Percentiles rank a stretch among this genome's conserved stretches.
Conservation (phyloP, 1,284 basidiomycete species). For the Ustilago sp. region DNA sequence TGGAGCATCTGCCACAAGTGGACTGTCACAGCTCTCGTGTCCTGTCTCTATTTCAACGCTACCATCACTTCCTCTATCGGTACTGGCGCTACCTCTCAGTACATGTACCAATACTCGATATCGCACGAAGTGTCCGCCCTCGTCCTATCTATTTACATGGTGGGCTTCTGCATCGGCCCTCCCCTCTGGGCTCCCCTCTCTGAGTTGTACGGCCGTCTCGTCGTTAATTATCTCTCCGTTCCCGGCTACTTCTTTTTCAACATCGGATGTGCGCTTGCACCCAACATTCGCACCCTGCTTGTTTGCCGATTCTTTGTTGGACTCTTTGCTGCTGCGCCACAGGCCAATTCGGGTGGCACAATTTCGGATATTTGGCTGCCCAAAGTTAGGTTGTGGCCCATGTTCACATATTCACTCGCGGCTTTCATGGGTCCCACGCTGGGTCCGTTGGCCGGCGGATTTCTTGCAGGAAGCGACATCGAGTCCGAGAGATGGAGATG, state of each 20-base stretch:
- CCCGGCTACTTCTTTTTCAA: slow-evolving; percentile 51
- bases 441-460: slow-evolving; percentile 37
- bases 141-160: slow-evolving; percentile 49
- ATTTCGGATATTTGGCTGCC: slow-evolving; percentile 46
- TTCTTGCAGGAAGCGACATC: slow-evolving; percentile 22
- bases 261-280: slow-evolving; percentile 49
- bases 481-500: slow-evolving; percentile 40
- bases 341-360: slow-evolving; percentile 40
- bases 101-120: slow-evolving; percentile 37
- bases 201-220: slow-evolving; percentile 51
- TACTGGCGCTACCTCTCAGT: slow-evolving; percentile 37
- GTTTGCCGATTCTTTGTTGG: slow-evolving; percentile 53
- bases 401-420: slow-evolving; percentile 49
- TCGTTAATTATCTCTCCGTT: slow-evolving; percentile 51
- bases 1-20: slow-evolving; percentile 42
- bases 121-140: slow-evolving; percentile 35
- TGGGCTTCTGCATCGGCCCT: slow-evolving; percentile 55
- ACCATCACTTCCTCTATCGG: slow-evolving; percentile 46
- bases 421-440: slow-evolving; percentile 50
- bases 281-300: slow-evolving; percentile 44
- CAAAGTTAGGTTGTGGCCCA: slow-evolving; percentile 39
- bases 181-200: slow-evolving; percentile 54
- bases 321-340: slow-evolving; percentile 50
- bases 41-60: slow-evolving; percentile 36
- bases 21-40: slow-evolving; percentile 41